These are phyloP conservation scores for Aspergillus nanangensis DNA, from an alignment of 495 filamentous ascomycete genomes.

Conservation along the genomic window DNA sequence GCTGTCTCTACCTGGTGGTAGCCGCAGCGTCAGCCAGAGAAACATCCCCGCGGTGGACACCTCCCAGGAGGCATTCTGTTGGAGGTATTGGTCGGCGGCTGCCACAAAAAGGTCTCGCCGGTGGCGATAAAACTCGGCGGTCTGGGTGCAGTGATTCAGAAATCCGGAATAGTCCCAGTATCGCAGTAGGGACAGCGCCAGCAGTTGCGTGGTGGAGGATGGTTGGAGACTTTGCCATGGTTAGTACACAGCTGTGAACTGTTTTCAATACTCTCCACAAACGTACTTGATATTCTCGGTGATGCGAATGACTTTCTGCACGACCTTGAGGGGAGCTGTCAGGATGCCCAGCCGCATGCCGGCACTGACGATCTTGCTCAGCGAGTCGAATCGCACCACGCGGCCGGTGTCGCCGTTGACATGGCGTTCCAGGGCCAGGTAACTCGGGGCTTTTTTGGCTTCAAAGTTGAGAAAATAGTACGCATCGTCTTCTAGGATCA, in stretches of 20 bases:
- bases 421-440: not conserved
- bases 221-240: not conserved
- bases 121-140: not conserved
- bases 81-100: slow-evolving; percentile 1
- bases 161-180: slow-evolving; percentile 3
- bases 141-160: not conserved
- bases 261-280: not conserved
- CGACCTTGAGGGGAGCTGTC: not conserved
- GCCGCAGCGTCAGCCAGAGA: slow-evolving; percentile 1
- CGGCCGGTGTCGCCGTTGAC: slow-evolving; percentile 6
- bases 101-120: slow-evolving; percentile 1
- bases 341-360: slow-evolving; percentile 5
- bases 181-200: not conserved
- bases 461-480: slow-evolving; percentile 2
- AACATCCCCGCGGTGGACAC: slow-evolving; percentile 4
- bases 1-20: slow-evolving; percentile 1
- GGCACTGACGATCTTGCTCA: slow-evolving; percentile 5
- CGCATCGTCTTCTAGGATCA: slow-evolving; percentile 5
- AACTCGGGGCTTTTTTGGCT: not conserved
- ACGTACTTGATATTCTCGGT: not conserved
- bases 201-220: slow-evolving; percentile 5
- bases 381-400: slow-evolving; percentile 4
- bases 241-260: not conserved
- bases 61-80: slow-evolving; percentile 1
- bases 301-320: not conserved